Evolutionary conservation across 2,329 filamentous ascomycete genomes (phyloP), one percentile per base, ranked within the genome.

Genomic region (Penicillium polonicum): DNA sequence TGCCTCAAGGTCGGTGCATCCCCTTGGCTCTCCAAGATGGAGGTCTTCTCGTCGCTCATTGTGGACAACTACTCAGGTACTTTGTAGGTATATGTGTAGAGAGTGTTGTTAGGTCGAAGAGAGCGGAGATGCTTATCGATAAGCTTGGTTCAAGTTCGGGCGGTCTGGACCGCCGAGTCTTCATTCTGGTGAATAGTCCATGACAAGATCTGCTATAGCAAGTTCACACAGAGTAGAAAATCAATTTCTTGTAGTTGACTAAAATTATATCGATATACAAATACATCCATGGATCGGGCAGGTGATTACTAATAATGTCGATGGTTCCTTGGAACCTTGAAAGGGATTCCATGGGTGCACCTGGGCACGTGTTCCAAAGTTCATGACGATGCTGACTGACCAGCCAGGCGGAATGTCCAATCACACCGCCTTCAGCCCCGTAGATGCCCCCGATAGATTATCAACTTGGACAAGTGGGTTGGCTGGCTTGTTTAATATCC

Each of bases 41-140:
- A 21, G n/a, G 21, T 44, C 33, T 56, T 56, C 15, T 57, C 23
- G 12, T 57, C 25, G 9, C 9, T 48, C 42, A 57, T 57, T n/a
- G 6, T 52, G 19, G 21, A n/a, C 29, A 25, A 33, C 13, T 33
- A 33, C 5, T 15, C 6, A 33, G 12, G 12, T 33, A 13, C 12
- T 33, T 33, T 15, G 31, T 13, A 31, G 29, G 10, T 33, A 33
- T 13, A 33, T 33, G 31, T 36, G 4, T 33, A 19, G 12, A 19
- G 12, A 17, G 29, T 19, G 36, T 43, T 44, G 25, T 4, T 31
- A 49, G 23, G 29, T 41, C 13, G 23, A 33, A 48, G 48, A 46
- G 35, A 13, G 33, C 15, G 33, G 33, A 17, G 33, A 35, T 35
- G 3, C 7, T 35, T 35, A 35, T 35, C 33, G 33, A 35, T 35